Base-by-base conservation (phyloP, 768 basidiomycete genomes). In the Auriscalpium vulgare region DNA sequence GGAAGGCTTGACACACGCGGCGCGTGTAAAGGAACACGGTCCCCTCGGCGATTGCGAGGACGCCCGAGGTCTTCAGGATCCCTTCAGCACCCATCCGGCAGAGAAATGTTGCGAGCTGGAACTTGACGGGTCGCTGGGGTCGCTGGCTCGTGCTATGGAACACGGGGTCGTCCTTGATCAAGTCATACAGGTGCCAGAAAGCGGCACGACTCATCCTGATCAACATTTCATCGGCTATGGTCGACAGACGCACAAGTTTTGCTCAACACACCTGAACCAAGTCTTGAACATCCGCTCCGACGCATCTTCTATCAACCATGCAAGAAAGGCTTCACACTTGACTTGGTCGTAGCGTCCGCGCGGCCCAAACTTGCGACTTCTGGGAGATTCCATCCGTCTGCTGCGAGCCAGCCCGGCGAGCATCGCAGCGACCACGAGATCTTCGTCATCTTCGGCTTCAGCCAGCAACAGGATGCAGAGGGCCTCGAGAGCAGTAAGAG, bases 101-200 rank as follows among this genome's bases (percentile, higher is more conserved):
- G 1, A 68, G 61, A 43, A 67, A 67, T 4, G 56, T 54, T 0
- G 53, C 66, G 2, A 68, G 53, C n/a, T 67, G 66, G 47, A 58
- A 65, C 19, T 50, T 35, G 3, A 65, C 57, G 43, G 65, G 67
- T 2, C 56, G 53, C 50, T 68, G 66, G 0, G 62, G 65, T n/a
- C 60, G 57, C 11, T 34, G 19, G 14, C 58, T 51, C 16, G 21
- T 37, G 23, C 57, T 53, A 2, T n/a, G 43, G 55, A 68, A 68
- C 23, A 67, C 59, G 10, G 51, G 57, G 40, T 67, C 61, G 10
- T 36, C 45, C n/a, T 55, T 47, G 29, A 72, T 56, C 13, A 45
- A 43, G 9, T 66, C 66, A 53, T 71, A 70, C 8, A 75, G 63
- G 46, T 63, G 61, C 36, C 73, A 60, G 16, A 67, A 47, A 8